Evolutionary conservation across 2,329 filamentous ascomycete species (phyloP).

Genomic region (Macrophomina phaseolina): DNA sequence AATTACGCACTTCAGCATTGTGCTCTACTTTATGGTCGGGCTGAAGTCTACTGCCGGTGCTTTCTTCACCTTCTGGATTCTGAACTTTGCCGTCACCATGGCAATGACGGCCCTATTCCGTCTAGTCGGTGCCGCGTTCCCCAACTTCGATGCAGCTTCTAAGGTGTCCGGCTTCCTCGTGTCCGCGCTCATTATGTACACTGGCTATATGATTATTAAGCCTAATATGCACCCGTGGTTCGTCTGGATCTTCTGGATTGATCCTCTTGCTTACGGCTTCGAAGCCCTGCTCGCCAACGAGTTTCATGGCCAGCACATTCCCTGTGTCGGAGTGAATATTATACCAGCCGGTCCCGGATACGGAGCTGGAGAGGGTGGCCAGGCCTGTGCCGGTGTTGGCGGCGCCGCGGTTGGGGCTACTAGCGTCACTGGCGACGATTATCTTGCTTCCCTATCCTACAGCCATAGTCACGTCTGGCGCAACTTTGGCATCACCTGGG

Average conservation of each 20-base stretch:
- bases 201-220: slow-evolving; percentile 64
- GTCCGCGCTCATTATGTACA: slow-evolving; percentile 65
- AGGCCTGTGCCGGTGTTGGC: slow-evolving; percentile 64
- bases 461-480: slow-evolving; percentile 38
- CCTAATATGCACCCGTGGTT: slow-evolving; percentile 61
- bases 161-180: slow-evolving; percentile 62
- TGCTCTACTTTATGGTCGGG: slow-evolving; percentile 84
- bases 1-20: slow-evolving; percentile 62
- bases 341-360: slow-evolving; percentile 59
- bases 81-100: slow-evolving; percentile 71
- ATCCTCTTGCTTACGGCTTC: slow-evolving; percentile 39
- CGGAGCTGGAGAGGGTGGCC: slow-evolving; percentile 39
- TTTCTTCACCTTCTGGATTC: slow-evolving; percentile 82
- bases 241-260: slow-evolving; percentile 57
- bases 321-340: slow-evolving; percentile 57
- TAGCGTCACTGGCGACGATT: slow-evolving; percentile 63
- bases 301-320: slow-evolving; percentile 43
- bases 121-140: slow-evolving; percentile 71
- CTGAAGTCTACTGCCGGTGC: slow-evolving; percentile 71
- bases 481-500: slow-evolving; percentile 53
- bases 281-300: slow-evolving; percentile 29
- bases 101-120: slow-evolving; percentile 85
- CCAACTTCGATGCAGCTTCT: slow-evolving; percentile 62
- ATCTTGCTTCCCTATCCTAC: slow-evolving; percentile 59
- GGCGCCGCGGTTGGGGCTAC: slow-evolving; percentile 59